Percentiles rank a stretch among this genome's conserved stretches.
These are phyloP conservation scores for Vittaforma corneae DNA, from an alignment of 371 early-diverging fungal genomes.

Conservation along the genomic window DNA sequence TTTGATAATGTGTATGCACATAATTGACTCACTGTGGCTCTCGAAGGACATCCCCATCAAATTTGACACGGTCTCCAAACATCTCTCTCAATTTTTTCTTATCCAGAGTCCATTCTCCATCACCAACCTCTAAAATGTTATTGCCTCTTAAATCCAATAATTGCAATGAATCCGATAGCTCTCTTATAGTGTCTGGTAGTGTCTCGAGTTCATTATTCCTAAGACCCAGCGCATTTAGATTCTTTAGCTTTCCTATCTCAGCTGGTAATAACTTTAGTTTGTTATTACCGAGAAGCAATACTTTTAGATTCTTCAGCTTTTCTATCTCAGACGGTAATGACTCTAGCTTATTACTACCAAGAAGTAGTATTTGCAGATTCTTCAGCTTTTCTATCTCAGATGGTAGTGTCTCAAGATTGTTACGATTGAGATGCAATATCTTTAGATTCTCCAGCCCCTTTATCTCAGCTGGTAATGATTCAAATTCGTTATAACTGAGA, in stretches of 20 bases:
- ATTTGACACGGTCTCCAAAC: too few relatives aligned
- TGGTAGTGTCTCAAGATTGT: too few relatives aligned
- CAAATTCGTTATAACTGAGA: constrained; percentile 60
- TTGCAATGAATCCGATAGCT: neutral
- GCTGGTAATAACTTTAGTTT: neutral
- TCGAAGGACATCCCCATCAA: too few relatives aligned
- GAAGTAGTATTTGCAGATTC: neutral
- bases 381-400: too few relatives aligned
- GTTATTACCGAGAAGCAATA: neutral
- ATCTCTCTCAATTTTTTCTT: too few relatives aligned
- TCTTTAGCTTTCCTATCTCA: neutral
- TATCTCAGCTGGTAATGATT: constrained; percentile 47
- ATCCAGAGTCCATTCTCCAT: too few relatives aligned
- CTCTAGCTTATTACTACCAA: neutral
- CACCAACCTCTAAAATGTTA: too few relatives aligned
- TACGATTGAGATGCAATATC: too few relatives aligned
- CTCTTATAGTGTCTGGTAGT: neutral
- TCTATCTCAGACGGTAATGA: neutral
- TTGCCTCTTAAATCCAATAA: neutral
- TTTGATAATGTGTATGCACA: too few relatives aligned
- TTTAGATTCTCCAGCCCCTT: too few relatives aligned
- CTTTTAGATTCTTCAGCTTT: neutral
- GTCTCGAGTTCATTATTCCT: neutral
- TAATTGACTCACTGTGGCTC: too few relatives aligned
- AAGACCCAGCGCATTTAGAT: neutral